These are phyloP conservation scores for Suhomyces terraborum DNA, from an alignment of 1,139 yeast species.

Conservation along the genomic window DNA sequence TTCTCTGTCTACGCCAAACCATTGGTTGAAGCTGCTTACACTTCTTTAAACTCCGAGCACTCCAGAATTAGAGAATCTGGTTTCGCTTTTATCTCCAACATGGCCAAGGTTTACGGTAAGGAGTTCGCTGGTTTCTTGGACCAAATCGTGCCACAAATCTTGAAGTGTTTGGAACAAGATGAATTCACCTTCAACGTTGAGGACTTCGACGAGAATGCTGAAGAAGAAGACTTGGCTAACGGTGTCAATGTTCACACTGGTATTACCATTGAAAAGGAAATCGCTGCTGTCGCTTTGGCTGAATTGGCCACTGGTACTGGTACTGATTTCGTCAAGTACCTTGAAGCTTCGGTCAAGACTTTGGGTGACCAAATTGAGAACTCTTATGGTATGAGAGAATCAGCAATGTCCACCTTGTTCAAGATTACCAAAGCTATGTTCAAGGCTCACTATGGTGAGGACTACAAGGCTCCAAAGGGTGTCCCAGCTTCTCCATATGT, in stretches of 20 bases:
- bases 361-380: constrained; percentile 76
- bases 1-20: constrained; percentile 88
- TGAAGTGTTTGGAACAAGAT: constrained; percentile 80
- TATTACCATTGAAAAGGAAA: constrained; percentile 94
- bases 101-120: constrained; percentile 92
- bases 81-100: constrained; percentile 88
- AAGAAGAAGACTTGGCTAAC: constrained; percentile 63
- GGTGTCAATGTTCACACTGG: constrained; percentile 89
- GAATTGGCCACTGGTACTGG: constrained; percentile 89
- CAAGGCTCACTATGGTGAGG: constrained; percentile 53
- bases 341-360: constrained; percentile 67
- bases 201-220: constrained; percentile 37
- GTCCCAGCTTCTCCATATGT: constrained; percentile 65
- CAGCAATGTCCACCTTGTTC: constrained; percentile 83
- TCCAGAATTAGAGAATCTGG: constrained; percentile 93
- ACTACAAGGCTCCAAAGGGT: constrained; percentile 67
- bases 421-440: constrained; percentile 75
- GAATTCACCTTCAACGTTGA: constrained; percentile 60
- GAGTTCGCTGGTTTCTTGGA: constrained; percentile 87
- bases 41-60: constrained; percentile 73
- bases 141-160: constrained; percentile 79
- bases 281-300: constrained; percentile 89
- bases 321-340: constrained; percentile 73
- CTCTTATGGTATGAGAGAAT: constrained; percentile 89
- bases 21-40: constrained; percentile 84